Evolutionary conservation across 129 eudicot species (phyloP).

Genomic region (Flaveria ramosissima): DNA sequence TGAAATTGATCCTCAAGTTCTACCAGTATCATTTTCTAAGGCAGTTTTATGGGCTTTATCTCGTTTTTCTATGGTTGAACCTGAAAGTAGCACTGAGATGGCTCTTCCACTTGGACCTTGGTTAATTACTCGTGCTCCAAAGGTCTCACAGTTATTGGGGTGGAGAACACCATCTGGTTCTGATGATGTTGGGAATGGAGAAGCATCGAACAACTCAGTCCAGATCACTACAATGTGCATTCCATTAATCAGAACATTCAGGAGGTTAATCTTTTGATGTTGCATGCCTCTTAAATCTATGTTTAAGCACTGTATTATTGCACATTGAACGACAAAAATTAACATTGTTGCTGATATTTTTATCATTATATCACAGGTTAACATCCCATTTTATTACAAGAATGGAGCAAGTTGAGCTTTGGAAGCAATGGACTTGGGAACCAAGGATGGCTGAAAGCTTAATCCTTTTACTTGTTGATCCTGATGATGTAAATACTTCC

Average conservation of each 20-base stretch:
- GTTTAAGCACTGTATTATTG: slow-evolving; percentile 4
- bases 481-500: slow-evolving; percentile 72
- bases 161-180: slow-evolving; percentile 94
- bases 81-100: slow-evolving; percentile 62
- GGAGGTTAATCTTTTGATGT: slow-evolving; percentile 52
- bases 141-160: slow-evolving; percentile 69
- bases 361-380: slow-evolving; percentile 51
- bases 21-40: slow-evolving; percentile 80
- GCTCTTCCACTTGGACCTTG: slow-evolving; percentile 66
- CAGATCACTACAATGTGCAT: slow-evolving; percentile 59
- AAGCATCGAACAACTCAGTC: slow-evolving; percentile 67
- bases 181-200: slow-evolving; percentile 82
- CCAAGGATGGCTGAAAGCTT: slow-evolving; percentile 88
- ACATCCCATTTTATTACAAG: slow-evolving; percentile 55
- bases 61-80: slow-evolving; percentile 78
- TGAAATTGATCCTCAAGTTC: slow-evolving; percentile 71
- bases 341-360: background rate
- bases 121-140: slow-evolving; percentile 61
- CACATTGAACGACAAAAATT: background rate
- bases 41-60: slow-evolving; percentile 90
- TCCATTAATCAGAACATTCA: slow-evolving; percentile 70
- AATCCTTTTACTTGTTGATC: slow-evolving; percentile 89
- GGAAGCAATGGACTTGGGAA: slow-evolving; percentile 94
- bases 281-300: slow-evolving; percentile 15
- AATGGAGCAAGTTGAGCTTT: slow-evolving; percentile 72